Base-by-base conservation (phyloP, 805 yeast species). In the Blastobotrys peoriensis region DNA sequence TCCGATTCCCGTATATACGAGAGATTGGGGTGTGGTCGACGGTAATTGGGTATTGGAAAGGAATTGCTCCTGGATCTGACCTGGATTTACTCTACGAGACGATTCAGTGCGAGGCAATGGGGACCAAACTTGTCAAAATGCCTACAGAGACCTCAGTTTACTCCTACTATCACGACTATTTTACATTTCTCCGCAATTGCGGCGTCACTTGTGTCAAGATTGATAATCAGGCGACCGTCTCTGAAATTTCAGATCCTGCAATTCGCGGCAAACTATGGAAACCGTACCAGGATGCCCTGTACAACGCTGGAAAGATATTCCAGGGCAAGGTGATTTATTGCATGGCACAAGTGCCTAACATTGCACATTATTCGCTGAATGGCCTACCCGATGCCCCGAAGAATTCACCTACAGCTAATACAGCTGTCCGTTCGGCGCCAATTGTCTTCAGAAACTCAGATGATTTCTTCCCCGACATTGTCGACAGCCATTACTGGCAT, bases 1-100 rank as follows among this genome's bases (percentile, higher is more conserved):
- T 18, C 4, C 33, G 37, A 13, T 52, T 45, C 43, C 48, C 53
- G 13, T 60, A 60, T 38, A 49, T 61, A 9, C 42, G 40, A 35
- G 58, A 57, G 20, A 56, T 61, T 19, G 59, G 58, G 5, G 64
- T 61, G n/a, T 60, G 64, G 64, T 59, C 61, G 22, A 60, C 64
- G 2, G 36, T 61, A 8, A 44, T 49, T 15, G 65, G 65, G 3
- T 59, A 57, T 35, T 61, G 64, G 63, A 48, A 58, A 40, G 65
- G 64, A 1, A 45, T 61, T 18, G 48, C 39, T 4, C 54, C 51
- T 2, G 52, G 52, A 3, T 48, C 61, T 8, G 49, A 46, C 27
- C 33, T 60, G 20, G 61, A 53, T 21, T 20, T 55, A 36, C 33
- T 40, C 27, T 51, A 52, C 38, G 40, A 45, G 27, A 49, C 52